Evolutionary conservation across 1,284 basidiomycete genomes (phyloP), one percentile per base, ranked within the genome.

Genomic region (Mycosarcoma maydis): DNA sequence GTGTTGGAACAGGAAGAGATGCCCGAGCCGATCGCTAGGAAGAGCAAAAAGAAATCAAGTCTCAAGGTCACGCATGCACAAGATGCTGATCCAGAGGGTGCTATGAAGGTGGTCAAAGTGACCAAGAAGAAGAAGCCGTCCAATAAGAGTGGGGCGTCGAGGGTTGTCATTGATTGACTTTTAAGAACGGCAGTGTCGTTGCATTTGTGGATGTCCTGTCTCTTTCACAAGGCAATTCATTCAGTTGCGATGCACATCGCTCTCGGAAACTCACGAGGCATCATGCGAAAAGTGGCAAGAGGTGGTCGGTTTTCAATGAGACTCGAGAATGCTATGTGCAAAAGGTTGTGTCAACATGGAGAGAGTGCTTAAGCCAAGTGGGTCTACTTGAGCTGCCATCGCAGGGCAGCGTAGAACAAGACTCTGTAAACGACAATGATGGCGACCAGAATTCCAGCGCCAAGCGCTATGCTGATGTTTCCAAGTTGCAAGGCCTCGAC

Each of bases 381-480:
- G n/a, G n/a, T n/a, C n/a, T n/a, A n/a, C n/a, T n/a, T n/a, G n/a
- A n/a, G n/a, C n/a, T n/a, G n/a, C n/a, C n/a, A n/a, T n/a, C n/a
- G n/a, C 4, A 81, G 45, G 1, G 69, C 75, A 10, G 27, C 45
- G 49, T 68, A 83, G 40, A 82, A 75, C 20, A 76, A 23, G 9
- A 84, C 26, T 8, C 83, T 55, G 62, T 83, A 74, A 6, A 72
- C 61, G 11, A 72, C 26, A 3, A 51, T 27, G 29, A 67, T 68
- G 19, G 41, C 17, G 22, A 65, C 23, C 16, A 69, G 19, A 32
- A 84, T 78, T 5, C 73, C 77, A 0, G 77, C 79, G 42, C 79
- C 82, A 8, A 77, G 58, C 0, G 61, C 77, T 1, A 79, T 54
- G 14, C 26, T 58, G 14, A 73, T 52, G 3, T 66, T 68, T 3